Evolutionary conservation across 2,329 filamentous ascomycete genomes (phyloP), one percentile per base, ranked within the genome.

Genomic region (Exserohilum turcica): DNA sequence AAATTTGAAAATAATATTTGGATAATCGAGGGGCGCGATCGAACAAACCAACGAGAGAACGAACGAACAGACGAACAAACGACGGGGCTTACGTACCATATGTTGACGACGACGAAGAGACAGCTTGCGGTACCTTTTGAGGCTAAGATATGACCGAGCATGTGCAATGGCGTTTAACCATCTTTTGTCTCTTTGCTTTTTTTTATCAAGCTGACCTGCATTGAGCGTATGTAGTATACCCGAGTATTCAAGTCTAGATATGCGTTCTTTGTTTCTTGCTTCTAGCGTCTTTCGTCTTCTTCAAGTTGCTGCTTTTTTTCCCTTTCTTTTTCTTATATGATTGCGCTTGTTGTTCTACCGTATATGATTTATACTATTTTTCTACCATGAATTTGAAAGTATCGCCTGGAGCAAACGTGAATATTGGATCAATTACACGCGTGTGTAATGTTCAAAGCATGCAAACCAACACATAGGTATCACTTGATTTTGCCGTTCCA

Each of bases 401-500:
- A 35, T 13, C 7, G 32, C 2, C 10, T 24, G 9, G 42, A n/a
- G 9, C 15, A 6, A 35, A 2, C 1, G 1, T 27, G 7, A 36
- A 32, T 15, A 2, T 33, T 24, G 16, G 3, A 33, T 7, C 10
- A 21, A 9, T 24, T 32, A 15, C 7, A 18, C 18, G 13, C 6
- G 21, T 24, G n/a, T 10, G 9, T 12, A 32, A 32, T 8, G 6
- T 12, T 28, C 12, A 2, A 5, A 39, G 3, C n/a, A 6, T n/a
- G 31, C 43, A 42, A n/a, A 54, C 24, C 33, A 33, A 40, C 50
- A 35, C 21, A 50, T 50, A 44, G 51, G 46, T 50, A 54, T 52
- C 48, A 43, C 21, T 44, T 8, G 27, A 15, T 24, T 24, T 31
- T 40, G 7, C 10, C 9, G n/a, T 40, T 24, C 8, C 21, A 21